These are phyloP conservation scores for Mycosphaerella sp. DNA, from an alignment of 2,329 filamentous ascomycete genomes.

Conservation along the genomic window DNA sequence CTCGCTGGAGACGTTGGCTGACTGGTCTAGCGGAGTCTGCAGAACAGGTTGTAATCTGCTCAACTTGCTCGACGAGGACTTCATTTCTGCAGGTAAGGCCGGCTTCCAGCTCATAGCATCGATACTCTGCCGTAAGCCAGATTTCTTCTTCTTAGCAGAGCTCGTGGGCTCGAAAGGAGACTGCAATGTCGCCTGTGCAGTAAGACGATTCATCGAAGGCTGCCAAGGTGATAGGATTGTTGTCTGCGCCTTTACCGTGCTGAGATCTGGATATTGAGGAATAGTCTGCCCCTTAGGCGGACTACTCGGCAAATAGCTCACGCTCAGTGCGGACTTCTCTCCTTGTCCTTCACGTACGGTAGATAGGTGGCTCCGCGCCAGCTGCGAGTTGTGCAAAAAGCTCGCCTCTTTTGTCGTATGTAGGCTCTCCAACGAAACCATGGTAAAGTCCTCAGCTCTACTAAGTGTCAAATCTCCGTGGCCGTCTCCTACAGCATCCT, in stretches of 20 bases:
- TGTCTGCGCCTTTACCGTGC: background rate
- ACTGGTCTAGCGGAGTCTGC: background rate
- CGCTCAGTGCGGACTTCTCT: slow-evolving; percentile 19
- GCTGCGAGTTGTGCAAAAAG: slow-evolving; percentile 10
- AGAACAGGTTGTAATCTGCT: background rate
- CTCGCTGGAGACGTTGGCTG: background rate
- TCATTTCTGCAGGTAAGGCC: slow-evolving; percentile 10
- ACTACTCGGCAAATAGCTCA: slow-evolving; percentile 30
- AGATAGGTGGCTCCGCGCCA: slow-evolving; percentile 6
- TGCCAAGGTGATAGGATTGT: slow-evolving; percentile 3
- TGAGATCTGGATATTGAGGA: slow-evolving; percentile 20
- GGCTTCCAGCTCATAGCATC: slow-evolving; percentile 26
- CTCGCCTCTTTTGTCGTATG: slow-evolving; percentile 30
- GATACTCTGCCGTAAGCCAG: background rate
- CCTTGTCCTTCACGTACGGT: slow-evolving; percentile 4
- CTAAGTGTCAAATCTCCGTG: slow-evolving; percentile 42
- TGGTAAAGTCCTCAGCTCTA: slow-evolving; percentile 46
- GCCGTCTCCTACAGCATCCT: slow-evolving; percentile 27
- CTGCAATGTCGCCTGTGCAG: slow-evolving; percentile 3
- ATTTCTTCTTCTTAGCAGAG: slow-evolving; percentile 14
- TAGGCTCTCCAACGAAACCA: slow-evolving; percentile 45
- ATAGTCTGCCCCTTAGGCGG: slow-evolving; percentile 22
- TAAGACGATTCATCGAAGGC: background rate
- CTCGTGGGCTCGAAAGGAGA: slow-evolving; percentile 8
- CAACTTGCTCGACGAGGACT: background rate